These are phyloP conservation scores for Logfia minima DNA, from an alignment of 129 eudicot species.

Conservation along the genomic window DNA sequence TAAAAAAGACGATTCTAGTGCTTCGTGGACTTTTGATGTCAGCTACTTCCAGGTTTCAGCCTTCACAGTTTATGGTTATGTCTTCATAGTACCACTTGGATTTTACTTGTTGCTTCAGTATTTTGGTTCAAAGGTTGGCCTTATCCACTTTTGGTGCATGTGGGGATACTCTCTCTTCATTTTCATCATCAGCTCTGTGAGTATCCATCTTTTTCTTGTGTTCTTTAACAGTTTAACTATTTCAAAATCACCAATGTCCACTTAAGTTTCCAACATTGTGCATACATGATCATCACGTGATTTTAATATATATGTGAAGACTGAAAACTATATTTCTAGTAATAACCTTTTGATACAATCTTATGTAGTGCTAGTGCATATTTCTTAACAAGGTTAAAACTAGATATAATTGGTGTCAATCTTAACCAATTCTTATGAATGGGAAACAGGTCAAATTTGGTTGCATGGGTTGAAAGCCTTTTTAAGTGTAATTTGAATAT, in stretches of 20 bases:
- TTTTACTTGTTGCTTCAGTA: constrained; percentile 93
- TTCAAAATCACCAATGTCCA: constrained; percentile 15
- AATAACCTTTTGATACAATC: neutral
- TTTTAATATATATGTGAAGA: neutral
- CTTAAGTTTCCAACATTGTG: constrained; percentile 11
- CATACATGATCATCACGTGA: neutral
- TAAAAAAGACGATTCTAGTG: constrained; percentile 47
- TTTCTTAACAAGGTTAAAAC: neutral
- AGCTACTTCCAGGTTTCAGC: constrained; percentile 82
- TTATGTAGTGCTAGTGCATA: neutral
- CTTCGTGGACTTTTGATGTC: constrained; percentile 85
- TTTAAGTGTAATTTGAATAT: neutral
- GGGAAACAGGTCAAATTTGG: neutral
- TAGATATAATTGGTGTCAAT: neutral
- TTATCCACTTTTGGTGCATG: constrained; percentile 95
- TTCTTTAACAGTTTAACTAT: neutral
- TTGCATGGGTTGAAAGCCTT: neutral
- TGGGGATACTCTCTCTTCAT: constrained; percentile 99
- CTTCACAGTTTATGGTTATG: constrained; percentile 73
- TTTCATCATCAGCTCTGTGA: constrained; percentile 76
- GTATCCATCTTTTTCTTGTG: constrained; percentile 31
- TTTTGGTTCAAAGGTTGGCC: constrained; percentile 77
- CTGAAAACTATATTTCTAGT: neutral
- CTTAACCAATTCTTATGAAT: neutral
- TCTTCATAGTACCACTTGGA: constrained; percentile 75